A percentile compares a stretch with the other conserved stretches of the same genome.
phyloP scores from a whole-genome alignment of 2,329 filamentous ascomycete species.

The Exophiala sp. region DNA sequence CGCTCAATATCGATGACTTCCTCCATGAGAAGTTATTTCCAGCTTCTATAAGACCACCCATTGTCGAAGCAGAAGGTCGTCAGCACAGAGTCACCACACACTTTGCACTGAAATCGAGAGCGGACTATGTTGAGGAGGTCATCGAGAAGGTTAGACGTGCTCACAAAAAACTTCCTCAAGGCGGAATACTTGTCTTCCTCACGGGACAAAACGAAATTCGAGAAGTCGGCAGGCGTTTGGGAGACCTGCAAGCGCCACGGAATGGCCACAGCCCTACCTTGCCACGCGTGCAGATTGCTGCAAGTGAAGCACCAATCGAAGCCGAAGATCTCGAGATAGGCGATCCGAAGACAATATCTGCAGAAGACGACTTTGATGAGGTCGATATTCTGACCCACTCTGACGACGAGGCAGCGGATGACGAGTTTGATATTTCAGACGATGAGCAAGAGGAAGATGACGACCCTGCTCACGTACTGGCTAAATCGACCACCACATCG shows the following conservation, averaged over 20 bases:
- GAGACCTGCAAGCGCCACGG: constrained; percentile 33
- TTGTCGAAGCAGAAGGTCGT: constrained; percentile 85
- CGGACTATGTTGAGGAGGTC: constrained; percentile 87
- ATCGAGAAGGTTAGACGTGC: constrained; percentile 83
- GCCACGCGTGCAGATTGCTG: constrained; percentile 70
- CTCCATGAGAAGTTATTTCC: constrained; percentile 82
- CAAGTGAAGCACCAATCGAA: constrained; percentile 74
- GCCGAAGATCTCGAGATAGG: constrained; percentile 85
- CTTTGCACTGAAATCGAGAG: constrained; percentile 76
- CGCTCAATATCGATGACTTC: constrained; percentile 84
- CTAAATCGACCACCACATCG: background rate
- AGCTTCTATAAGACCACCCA: constrained; percentile 63
- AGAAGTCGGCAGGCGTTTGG: constrained; percentile 74
- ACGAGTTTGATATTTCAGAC: constrained; percentile 56
- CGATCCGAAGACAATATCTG: constrained; percentile 46
- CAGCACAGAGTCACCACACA: constrained; percentile 89
- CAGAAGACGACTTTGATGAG: constrained; percentile 51
- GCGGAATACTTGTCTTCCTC: constrained; percentile 88
- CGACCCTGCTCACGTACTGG: background rate
- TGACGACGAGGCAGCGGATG: constrained; percentile 54
- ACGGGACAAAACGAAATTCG: constrained; percentile 92
- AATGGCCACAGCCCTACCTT: constrained; percentile 34
- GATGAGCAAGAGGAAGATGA: constrained; percentile 59
- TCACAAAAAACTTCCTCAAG: constrained; percentile 83
- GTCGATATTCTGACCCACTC: constrained; percentile 61